A percentile compares a stretch with the other conserved stretches of the same genome.
Evolutionary conservation across 139 green algal genomes (phyloP).

Genomic region (Marvania coccoides): DNA sequence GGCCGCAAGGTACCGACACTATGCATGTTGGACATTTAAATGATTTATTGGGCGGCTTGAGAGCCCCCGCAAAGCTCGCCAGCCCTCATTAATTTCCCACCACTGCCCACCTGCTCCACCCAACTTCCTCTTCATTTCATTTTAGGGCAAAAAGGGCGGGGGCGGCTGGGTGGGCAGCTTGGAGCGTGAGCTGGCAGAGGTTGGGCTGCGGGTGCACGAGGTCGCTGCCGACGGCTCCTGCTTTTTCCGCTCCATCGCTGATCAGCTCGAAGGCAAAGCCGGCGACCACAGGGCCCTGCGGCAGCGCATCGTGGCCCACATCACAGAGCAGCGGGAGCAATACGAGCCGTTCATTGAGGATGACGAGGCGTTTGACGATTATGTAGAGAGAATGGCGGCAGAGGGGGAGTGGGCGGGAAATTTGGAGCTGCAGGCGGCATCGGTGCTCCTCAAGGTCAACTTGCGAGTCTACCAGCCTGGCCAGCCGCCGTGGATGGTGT

Average conservation of each 20-base stretch:
- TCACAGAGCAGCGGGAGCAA: slow-evolving; percentile 18
- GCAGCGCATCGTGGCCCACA: slow-evolving; percentile 13
- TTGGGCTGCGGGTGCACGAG: background rate
- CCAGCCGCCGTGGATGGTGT: slow-evolving; percentile 30
- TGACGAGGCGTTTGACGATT: slow-evolving; percentile 44
- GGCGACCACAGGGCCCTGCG: slow-evolving; percentile 5
- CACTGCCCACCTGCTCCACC: no score
- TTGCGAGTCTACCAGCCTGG: slow-evolving; percentile 44
- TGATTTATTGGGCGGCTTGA: no score
- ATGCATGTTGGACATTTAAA: no score
- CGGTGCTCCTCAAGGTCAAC: slow-evolving; percentile 17
- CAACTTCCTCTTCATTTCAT: no score
- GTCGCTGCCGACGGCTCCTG: slow-evolving; percentile 10
- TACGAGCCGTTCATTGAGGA: slow-evolving; percentile 59
- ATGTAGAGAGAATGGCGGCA: slow-evolving; percentile 38
- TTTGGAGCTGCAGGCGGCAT: slow-evolving; percentile 51
- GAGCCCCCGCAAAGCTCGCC: no score
- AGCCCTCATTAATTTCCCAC: no score
- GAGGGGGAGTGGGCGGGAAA: slow-evolving; percentile 47
- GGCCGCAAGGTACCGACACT: no score
- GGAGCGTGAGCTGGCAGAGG: background rate
- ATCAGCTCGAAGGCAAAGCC: slow-evolving; percentile 6
- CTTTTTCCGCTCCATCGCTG: slow-evolving; percentile 3
- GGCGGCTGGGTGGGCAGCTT: background rate
- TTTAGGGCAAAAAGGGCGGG: background rate